Conservation (phyloP, 768 basidiomycete species). For the Boletus tomentosulus region DNA sequence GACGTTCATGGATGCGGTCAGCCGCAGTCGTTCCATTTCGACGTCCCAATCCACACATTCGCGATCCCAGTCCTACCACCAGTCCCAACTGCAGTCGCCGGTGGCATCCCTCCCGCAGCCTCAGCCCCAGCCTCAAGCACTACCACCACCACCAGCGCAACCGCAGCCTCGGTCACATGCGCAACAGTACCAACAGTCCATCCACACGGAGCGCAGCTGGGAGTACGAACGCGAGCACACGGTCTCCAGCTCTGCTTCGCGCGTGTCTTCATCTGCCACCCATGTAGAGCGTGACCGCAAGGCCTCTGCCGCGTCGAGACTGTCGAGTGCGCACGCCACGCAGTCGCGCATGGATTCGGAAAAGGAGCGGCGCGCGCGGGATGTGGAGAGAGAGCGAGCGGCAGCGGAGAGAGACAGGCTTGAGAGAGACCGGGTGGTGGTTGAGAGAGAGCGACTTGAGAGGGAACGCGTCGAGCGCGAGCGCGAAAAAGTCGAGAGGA, state of each 20-base stretch:
- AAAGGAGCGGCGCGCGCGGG: constrained; percentile 25
- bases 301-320: constrained; percentile 20
- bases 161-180: background rate
- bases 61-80: constrained; percentile 14
- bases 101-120: background rate
- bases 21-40: constrained; percentile 25
- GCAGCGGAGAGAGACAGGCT: constrained; percentile 11
- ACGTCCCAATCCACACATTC: constrained; percentile 17
- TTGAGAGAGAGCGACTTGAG: constrained; percentile 13
- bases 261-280: constrained; percentile 17
- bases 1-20: constrained; percentile 27
- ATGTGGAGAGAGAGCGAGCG: constrained; percentile 18
- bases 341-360: constrained; percentile 18
- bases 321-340: constrained; percentile 32
- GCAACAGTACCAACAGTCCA: constrained; percentile 12
- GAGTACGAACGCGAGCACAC: constrained; percentile 24
- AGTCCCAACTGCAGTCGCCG: constrained; percentile 5
- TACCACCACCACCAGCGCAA: background rate
- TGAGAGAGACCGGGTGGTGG: constrained; percentile 12
- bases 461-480: constrained; percentile 4
- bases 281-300: constrained; percentile 27
- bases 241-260: constrained; percentile 25
- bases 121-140: background rate
- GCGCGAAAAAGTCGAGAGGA: constrained; percentile 1
- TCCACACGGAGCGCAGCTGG: constrained; percentile 22